Base-by-base conservation (phyloP, 352 stramenopile genomes). In the Globisporangium takayamanum region DNA sequence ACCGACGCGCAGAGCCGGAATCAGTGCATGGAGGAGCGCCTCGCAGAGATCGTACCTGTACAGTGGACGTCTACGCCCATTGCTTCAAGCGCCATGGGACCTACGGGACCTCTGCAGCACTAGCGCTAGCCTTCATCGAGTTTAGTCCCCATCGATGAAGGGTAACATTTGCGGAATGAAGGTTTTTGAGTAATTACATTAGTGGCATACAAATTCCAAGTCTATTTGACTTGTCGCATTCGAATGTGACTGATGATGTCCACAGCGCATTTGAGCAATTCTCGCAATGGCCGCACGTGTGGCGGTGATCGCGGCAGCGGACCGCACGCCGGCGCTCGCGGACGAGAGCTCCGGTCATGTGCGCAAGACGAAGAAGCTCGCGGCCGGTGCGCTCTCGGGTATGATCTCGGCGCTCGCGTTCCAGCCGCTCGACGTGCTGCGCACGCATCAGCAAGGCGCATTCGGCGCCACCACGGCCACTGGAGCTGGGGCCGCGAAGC, bases 351-450 rank as follows among this genome's bases (percentile, higher is more conserved):
- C 52, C 16, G 59, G 63, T 15, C 51, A 69, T 46, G 66, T 60
- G 42, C 68, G 59, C 66, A 89, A 88, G 65, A 84, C 75, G 36
- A 89, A 86, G 67, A 91, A 89, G 66, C 69, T 93, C 18, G 51
- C 73, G 59, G 78, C 78, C 3, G 84, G 84, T 33, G 84, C 79
- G 14, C 56, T 89, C 25, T 91, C 82, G 1, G 84, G 84, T 37
- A 87, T 90, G 68, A 70, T 91, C 55, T 92, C 84, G 25, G 84
- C 84, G 58, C 67, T 94, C 45, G 79, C 80, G 28, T 94, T 95
- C 67, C 85, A 95, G 68, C 85, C 85, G 18, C 69, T 95, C 18
- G 85, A 95, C 48, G 85, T 95, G 56, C 66, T 95, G 57, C 81
- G 84, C 47, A 95, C 85, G 25, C 81, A 90, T 51, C 85, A 95